Evolutionary conservation across 305 asterid genomes (phyloP), one percentile per base, ranked within the genome.

Genomic region (Solanum hybrid): DNA sequence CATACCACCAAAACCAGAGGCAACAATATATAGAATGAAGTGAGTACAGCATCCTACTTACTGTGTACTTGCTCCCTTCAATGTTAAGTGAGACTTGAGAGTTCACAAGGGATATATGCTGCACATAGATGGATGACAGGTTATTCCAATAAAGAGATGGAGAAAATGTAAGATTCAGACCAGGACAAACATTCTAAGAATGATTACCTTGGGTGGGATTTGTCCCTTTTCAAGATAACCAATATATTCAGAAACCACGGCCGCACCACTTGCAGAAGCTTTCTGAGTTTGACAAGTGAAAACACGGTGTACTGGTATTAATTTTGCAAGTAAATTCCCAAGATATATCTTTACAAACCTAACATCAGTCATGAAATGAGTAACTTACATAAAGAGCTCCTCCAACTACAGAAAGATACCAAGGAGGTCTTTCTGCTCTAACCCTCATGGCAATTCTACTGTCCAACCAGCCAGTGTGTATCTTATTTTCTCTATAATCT

Each of bases 391-490:
- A 96, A 92, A 97, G 99, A 90, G 99, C 98, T 85, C 99, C 99
- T 89, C 98, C 99, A 79, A 96, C 99, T 68, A 97, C 99, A 4
- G 99, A 97, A 88, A 97, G 97, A 94, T 97, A 95, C 99, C 99
- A 97, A 89, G 98, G 98, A 89, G 99, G 99, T 91, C 99, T 93
- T 94, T 97, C 99, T 75, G 99, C 99, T 95, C 98, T 94, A 92
- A 97, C 99, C 95, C 99, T 94, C 99, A 97, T 97, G 1, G 99
- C 99, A 90, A 97, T 97, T 96, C 99, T 95, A 93, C 98, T 97
- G 92, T 97, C 99, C 89, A 97, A 93, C 99, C 99, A 97, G 89
- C 99, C 99, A 20, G 99, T 97, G 91, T 97, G 99, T 92, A 97
- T 97, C 93, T 95, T 97, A 93, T 97, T 97, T 68, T 96, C 99